Evolutionary conservation across 768 basidiomycete genomes (phyloP).

Genomic region (Suillus subalutaceus): DNA sequence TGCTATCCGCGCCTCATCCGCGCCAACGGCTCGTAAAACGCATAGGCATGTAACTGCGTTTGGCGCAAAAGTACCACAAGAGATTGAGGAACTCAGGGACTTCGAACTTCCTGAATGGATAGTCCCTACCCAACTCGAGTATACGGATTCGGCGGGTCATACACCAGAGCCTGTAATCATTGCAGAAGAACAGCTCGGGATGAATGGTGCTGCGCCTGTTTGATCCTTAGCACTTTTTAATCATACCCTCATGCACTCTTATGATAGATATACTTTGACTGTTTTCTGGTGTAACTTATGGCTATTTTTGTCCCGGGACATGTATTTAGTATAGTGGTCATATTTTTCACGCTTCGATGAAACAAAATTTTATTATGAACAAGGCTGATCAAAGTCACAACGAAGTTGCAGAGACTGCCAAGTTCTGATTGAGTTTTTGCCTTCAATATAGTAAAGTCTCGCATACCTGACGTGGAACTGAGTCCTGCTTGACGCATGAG

Average conservation of each 20-base stretch:
- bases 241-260: not conserved
- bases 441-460: not conserved
- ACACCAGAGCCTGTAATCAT: not conserved
- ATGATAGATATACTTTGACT: conserved; percentile 3
- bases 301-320: conserved; percentile 1
- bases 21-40: conserved; percentile 49
- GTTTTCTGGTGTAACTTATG: conserved; percentile 7
- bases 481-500: conserved; percentile 33
- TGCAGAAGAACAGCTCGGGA: not conserved
- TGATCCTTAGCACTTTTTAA: not conserved
- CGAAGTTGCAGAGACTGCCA: not conserved
- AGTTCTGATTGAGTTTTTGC: not conserved
- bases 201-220: not conserved
- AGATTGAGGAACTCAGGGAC: conserved; percentile 50
- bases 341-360: not conserved
- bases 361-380: conserved; percentile 1
- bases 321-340: conserved; percentile 1
- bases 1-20: conserved; percentile 50
- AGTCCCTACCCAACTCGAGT: conserved; percentile 11
- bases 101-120: conserved; percentile 64
- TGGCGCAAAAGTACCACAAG: conserved; percentile 56
- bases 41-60: conserved; percentile 61
- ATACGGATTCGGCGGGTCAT: not conserved
- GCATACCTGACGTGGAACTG: not conserved
- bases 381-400: not conserved